Evolutionary conservation across 495 filamentous ascomycete species (phyloP).

Genomic region (Aspergillus baeticus): DNA sequence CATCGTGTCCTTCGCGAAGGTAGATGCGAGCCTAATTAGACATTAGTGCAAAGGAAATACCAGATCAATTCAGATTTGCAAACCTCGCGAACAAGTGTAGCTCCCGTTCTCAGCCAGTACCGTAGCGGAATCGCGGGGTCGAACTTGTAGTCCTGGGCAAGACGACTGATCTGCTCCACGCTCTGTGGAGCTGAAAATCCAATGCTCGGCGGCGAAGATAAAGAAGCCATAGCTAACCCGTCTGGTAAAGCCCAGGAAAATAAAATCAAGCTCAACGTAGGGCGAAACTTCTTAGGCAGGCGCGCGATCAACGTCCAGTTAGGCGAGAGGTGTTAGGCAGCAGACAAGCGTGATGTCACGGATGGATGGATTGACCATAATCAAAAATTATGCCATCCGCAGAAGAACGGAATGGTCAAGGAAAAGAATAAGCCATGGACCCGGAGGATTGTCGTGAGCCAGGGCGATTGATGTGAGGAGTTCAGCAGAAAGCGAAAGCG

Average conservation of each 20-base stretch:
- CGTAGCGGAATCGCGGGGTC: slow-evolving; percentile 68
- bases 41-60: background rate
- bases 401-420: background rate
- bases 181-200: slow-evolving; percentile 55
- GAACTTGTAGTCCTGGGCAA: slow-evolving; percentile 77
- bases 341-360: slow-evolving; percentile 11
- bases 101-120: slow-evolving; percentile 80
- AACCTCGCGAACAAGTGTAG: slow-evolving; percentile 78
- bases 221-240: slow-evolving; percentile 27
- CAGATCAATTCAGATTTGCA: slow-evolving; percentile 2
- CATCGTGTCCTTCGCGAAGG: slow-evolving; percentile 77
- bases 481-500: background rate
- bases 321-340: slow-evolving; percentile 7
- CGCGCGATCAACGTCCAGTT: background rate
- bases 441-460: no score
- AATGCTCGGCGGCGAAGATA: slow-evolving; percentile 16
- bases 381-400: slow-evolving; percentile 5
- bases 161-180: slow-evolving; percentile 66
- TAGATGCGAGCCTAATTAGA: slow-evolving; percentile 68
- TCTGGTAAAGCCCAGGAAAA: background rate
- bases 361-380: slow-evolving; percentile 7
- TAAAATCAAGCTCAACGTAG: background rate
- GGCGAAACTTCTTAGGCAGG: background rate
- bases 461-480: background rate
- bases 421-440: background rate